A percentile compares a stretch with the other conserved stretches of the same genome.
Conservation (phyloP, 2,329 filamentous ascomycete genomes). For the Botrytis sinoallii region DNA sequence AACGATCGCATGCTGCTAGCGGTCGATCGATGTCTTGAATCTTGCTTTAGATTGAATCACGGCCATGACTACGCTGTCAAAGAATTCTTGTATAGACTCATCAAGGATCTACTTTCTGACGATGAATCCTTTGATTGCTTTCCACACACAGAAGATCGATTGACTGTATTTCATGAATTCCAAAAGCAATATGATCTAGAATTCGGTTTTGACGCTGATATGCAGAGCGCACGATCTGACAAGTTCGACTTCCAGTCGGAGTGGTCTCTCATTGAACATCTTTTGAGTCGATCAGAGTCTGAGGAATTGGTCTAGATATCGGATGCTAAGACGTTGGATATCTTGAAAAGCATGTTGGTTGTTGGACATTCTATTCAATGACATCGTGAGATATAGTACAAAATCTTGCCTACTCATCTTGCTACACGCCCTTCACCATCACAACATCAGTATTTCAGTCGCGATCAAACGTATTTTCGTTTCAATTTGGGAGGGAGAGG, state of each 20-base stretch:
- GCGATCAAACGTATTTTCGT: neutral
- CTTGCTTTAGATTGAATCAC: constrained; percentile 21
- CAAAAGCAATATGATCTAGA: constrained; percentile 29
- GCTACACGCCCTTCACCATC: neutral
- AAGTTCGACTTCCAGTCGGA: constrained; percentile 13
- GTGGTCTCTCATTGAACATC: constrained; percentile 1
- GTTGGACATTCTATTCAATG: neutral
- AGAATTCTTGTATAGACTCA: constrained; percentile 30
- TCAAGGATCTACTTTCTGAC: constrained; percentile 27
- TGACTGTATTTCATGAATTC: constrained; percentile 27
- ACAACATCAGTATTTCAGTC: neutral
- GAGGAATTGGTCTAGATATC: neutral
- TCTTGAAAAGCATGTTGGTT: neutral
- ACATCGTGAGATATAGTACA: neutral
- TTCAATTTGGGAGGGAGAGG: neutral
- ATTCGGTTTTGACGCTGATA: constrained; percentile 24
- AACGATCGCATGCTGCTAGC: constrained; percentile 21
- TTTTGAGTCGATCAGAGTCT: constrained; percentile 3
- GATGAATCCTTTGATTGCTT: constrained; percentile 20
- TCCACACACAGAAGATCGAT: constrained; percentile 18
- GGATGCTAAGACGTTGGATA: constrained; percentile 8
- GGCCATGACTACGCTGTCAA: constrained; percentile 15
- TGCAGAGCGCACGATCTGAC: neutral
- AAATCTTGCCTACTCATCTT: neutral
- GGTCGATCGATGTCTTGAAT: constrained; percentile 29